phyloP scores from a whole-genome alignment of 345 rosid species.

The Eucalyptus marginata region DNA sequence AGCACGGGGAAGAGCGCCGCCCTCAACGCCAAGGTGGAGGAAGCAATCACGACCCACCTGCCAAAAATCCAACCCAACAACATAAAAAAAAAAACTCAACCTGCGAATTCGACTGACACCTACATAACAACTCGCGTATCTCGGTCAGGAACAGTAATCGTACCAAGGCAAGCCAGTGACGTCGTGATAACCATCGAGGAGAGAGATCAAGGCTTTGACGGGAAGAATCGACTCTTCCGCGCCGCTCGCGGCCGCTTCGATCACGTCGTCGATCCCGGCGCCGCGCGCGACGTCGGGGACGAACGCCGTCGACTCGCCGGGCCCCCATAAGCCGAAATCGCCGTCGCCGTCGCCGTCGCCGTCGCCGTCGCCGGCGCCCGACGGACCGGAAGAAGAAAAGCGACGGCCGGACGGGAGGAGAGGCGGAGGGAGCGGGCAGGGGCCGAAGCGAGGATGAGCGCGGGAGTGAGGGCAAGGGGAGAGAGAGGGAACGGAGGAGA shows the following conservation, averaged over 20 bases:
- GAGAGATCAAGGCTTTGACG: constrained; percentile 29
- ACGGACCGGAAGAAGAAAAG: neutral
- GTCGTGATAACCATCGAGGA: constrained; percentile 67
- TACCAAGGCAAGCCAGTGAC: constrained; percentile 84
- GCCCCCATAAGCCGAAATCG: neutral
- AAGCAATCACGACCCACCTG: constrained; percentile 84
- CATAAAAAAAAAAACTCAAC: neutral
- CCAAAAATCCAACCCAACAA: neutral
- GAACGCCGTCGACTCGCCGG: neutral
- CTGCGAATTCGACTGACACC: neutral
- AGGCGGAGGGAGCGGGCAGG: neutral
- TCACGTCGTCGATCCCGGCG: neutral
- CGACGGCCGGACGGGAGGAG: neutral
- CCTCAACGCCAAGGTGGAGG: constrained; percentile 69
- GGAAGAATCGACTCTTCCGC: constrained; percentile 27
- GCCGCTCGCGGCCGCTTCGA: constrained; percentile 4
- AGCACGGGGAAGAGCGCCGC: constrained; percentile 46
- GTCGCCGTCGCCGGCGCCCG: neutral
- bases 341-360: no score
- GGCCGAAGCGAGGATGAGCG: neutral
- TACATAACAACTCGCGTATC: neutral
- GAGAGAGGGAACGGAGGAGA: neutral
- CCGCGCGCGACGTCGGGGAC: neutral
- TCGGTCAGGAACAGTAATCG: neutral
- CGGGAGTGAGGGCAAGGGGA: neutral